Conservation (phyloP, 768 basidiomycete species). For the Boletales sp. region DNA sequence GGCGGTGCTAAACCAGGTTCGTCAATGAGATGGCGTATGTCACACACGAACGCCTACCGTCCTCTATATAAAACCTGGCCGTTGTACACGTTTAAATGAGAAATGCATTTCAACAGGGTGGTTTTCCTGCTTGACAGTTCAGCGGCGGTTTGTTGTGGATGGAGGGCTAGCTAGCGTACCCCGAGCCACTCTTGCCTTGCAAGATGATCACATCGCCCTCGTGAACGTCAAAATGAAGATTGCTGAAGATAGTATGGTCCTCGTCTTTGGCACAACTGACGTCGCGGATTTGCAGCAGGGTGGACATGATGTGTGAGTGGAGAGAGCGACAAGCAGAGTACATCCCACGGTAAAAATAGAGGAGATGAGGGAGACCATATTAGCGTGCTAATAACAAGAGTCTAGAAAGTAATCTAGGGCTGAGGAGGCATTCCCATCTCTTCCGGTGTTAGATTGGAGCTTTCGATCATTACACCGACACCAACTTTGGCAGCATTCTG, state of each 20-base stretch:
- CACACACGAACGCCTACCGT: conserved; percentile 41
- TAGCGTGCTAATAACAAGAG: conserved; percentile 18
- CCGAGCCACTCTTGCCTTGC: conserved; percentile 78
- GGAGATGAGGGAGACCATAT: conserved; percentile 16
- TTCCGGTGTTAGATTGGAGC: conserved; percentile 72
- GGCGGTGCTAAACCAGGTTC: conserved; percentile 39
- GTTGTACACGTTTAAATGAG: conserved; percentile 70
- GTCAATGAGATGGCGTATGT: neutral
- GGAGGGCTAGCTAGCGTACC: conserved; percentile 35
- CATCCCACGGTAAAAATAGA: conserved; percentile 18
- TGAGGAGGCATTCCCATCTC: conserved; percentile 70
- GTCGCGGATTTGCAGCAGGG: conserved; percentile 50
- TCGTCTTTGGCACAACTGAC: conserved; percentile 47
- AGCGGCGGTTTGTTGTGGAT: neutral
- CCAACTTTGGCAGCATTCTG: conserved; percentile 94
- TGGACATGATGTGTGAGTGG: conserved; percentile 6
- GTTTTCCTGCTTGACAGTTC: conserved; percentile 44
- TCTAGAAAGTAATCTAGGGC: conserved; percentile 39
- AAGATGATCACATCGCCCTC: conserved; percentile 75
- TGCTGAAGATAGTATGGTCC: conserved; percentile 52
- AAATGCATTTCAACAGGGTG: conserved; percentile 80
- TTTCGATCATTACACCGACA: conserved; percentile 97
- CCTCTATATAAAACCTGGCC: conserved; percentile 65
- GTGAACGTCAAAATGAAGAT: conserved; percentile 57
- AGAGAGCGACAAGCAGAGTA: neutral